Percentiles rank a stretch among this genome's conserved stretches.
Evolutionary conservation across 2,329 filamentous ascomycete genomes (phyloP).

Genomic region (Penicillium sp.): DNA sequence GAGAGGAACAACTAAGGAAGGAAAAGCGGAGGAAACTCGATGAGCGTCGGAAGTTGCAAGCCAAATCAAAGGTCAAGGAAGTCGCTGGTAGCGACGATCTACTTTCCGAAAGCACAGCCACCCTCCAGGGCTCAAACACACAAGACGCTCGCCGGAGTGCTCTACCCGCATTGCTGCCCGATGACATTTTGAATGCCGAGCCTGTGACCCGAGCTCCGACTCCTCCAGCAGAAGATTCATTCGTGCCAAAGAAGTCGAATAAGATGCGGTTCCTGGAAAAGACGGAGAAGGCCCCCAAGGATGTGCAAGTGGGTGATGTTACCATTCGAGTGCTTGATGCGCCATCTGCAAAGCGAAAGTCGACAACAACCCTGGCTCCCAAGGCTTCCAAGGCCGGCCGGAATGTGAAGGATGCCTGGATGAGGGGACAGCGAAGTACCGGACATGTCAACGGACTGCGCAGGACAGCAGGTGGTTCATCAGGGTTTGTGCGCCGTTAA

Average conservation of each 20-base stretch:
- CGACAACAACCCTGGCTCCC: constrained; percentile 44
- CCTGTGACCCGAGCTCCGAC: constrained; percentile 47
- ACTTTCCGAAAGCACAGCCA: constrained; percentile 43
- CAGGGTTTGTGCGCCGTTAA: constrained; percentile 40
- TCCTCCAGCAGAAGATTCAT: constrained; percentile 39
- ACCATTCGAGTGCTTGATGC: constrained; percentile 52
- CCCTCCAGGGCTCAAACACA: constrained; percentile 39
- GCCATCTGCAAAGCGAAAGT: constrained; percentile 33
- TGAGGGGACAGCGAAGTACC: constrained; percentile 36
- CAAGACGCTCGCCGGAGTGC: constrained; percentile 37
- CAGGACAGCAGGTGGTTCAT: constrained; percentile 37
- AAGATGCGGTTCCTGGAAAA: constrained; percentile 53
- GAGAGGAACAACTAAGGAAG: constrained; percentile 40
- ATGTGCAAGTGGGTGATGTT: constrained; percentile 50
- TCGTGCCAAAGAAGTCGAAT: constrained; percentile 35
- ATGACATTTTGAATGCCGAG: constrained; percentile 51
- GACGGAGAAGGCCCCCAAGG: constrained; percentile 51
- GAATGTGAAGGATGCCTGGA: constrained; percentile 41
- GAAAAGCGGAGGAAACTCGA: constrained; percentile 44
- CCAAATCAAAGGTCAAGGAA: constrained; percentile 31
- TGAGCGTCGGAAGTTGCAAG: constrained; percentile 41
- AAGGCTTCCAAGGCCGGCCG: constrained; percentile 45
- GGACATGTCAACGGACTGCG: constrained; percentile 37
- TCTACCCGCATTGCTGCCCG: constrained; percentile 54
- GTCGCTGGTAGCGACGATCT: constrained; percentile 33